Conservation (phyloP, 192 early-diverging fungal genomes). For the Pilobolus umbonatus region DNA sequence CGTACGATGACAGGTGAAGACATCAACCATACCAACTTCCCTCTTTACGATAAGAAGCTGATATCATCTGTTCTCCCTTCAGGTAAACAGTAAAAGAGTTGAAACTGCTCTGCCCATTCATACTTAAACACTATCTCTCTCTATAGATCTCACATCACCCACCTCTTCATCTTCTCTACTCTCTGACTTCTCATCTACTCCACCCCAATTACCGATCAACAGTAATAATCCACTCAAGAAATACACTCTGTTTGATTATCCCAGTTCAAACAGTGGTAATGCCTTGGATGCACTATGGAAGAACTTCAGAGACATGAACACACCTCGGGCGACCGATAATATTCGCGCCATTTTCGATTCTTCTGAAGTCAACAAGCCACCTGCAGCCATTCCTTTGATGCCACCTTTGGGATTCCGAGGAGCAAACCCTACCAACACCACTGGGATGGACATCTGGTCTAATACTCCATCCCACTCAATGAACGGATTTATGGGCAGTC, state of each 20-base stretch:
- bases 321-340: slow-evolving; percentile 8
- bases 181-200: background rate
- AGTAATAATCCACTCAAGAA: slow-evolving; percentile 4
- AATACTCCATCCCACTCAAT: slow-evolving; percentile 4
- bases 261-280: background rate
- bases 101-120: background rate
- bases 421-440: slow-evolving; percentile 4
- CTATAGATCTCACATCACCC: background rate
- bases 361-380: slow-evolving; percentile 1
- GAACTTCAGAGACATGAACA: slow-evolving; percentile 17
- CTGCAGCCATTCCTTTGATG: background rate
- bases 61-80: slow-evolving; percentile 2
- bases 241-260: slow-evolving; percentile 26
- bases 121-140: background rate
- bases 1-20: background rate
- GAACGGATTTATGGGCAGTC: slow-evolving; percentile 3
- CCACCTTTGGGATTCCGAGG: background rate
- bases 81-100: slow-evolving; percentile 8
- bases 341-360: slow-evolving; percentile 21
- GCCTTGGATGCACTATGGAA: slow-evolving; percentile 11
- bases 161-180: slow-evolving; percentile 11
- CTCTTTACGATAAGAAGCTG: slow-evolving; percentile 8
- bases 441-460: slow-evolving; percentile 9
- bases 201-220: background rate
- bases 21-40: no score